Conservation (phyloP, 768 basidiomycete genomes). For the Phylloporus sp. region DNA sequence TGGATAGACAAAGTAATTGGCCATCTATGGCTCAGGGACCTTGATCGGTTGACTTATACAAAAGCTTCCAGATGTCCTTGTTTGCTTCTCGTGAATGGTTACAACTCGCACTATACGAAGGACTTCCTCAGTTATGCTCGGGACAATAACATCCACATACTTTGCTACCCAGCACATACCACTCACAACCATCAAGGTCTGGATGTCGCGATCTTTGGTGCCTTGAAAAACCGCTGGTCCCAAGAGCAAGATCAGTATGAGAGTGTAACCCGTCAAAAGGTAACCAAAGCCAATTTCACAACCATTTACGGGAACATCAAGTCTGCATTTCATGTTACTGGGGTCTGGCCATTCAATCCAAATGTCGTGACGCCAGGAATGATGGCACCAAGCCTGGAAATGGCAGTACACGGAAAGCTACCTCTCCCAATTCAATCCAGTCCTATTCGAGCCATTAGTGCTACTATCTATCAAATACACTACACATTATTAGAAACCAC, state of each 20-base stretch:
- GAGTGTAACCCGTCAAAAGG: background rate
- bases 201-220: slow-evolving; percentile 35
- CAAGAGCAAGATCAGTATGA: slow-evolving; percentile 15
- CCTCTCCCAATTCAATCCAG: background rate
- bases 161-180: slow-evolving; percentile 37
- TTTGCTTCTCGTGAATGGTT: slow-evolving; percentile 44
- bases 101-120: slow-evolving; percentile 39
- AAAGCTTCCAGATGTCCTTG: slow-evolving; percentile 29
- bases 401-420: background rate
- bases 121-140: slow-evolving; percentile 37
- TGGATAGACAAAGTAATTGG: slow-evolving; percentile 30
- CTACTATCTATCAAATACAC: too few relatives aligned
- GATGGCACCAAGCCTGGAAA: background rate
- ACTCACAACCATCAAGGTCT: slow-evolving; percentile 35
- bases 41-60: slow-evolving; percentile 28
- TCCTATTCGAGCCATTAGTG: background rate
- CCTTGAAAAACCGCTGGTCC: slow-evolving; percentile 30
- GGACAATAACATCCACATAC: slow-evolving; percentile 33
- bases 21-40: slow-evolving; percentile 26
- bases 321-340: too few relatives aligned
- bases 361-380: background rate
- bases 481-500: too few relatives aligned
- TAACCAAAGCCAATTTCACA: slow-evolving; percentile 12
- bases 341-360: background rate
- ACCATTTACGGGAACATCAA: too few relatives aligned